Base-by-base conservation (phyloP, 2,329 filamentous ascomycete genomes). In the Talaromyces atroroseus region DNA sequence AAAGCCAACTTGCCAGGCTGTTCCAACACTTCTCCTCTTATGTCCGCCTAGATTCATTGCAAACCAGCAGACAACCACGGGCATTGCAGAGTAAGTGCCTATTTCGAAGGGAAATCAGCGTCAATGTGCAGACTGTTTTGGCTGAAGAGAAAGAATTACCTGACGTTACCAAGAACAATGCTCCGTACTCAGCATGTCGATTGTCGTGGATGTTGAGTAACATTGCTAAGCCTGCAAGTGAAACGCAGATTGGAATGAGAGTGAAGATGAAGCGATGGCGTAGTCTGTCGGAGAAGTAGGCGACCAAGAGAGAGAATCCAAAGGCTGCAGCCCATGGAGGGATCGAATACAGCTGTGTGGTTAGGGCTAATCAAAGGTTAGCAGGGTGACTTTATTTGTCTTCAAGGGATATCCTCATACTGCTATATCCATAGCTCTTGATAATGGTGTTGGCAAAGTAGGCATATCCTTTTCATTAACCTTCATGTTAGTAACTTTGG, bases 41-140 rank as follows among this genome's bases (percentile, higher is more conserved):
- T 91, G 88, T 0, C 87, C 88, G 2, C 83, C 83, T 1, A 90
- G 75, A 64, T 91, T 92, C 83, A 90, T 90, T 63, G 86, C 87
- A 71, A 87, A 91, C 88, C 88, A 92, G 69, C 87, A 91, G 7
- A 91, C 82, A 45, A 91, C 83, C 29, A 96, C 85, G 0, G 92
- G 91, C 87, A 96, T 92, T n/a, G 91, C 89, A 1, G 84, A 85
- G 73, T 95, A 96, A 5, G 51, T 50, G 21, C 56, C 50, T 52
- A 48, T 16, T 47, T 48, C 20, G 32, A 40, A 18, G 7, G 7
- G 32, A 42, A 2, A 36, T 29, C 14, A 8, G 32, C 5, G 26
- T 29, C 7, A 29, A 12, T 42, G 38, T 23, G 4, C n/a, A n/a
- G n/a, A 23, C 23, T 38, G n/a, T 50, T n/a, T 29, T 29, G 5